Percentiles rank a stretch among this genome's conserved stretches.
These are phyloP conservation scores for Brassica hybrid DNA, from an alignment of 441 rosid genomes.

Conservation along the genomic window DNA sequence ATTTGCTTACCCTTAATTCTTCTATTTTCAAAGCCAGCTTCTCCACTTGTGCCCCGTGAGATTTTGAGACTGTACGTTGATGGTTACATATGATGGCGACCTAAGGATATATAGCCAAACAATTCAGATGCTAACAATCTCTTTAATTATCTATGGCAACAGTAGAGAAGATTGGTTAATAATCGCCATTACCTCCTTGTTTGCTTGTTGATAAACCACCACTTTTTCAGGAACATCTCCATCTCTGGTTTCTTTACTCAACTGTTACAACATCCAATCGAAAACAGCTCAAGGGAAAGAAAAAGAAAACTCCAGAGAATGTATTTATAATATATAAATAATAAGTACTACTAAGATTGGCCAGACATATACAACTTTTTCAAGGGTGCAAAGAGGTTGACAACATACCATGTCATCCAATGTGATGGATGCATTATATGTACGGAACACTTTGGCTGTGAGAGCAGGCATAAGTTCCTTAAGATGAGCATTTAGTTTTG, in stretches of 20 bases:
- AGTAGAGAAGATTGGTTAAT: conserved; percentile 25
- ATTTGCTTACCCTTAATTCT: conserved; percentile 71
- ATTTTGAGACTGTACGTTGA: conserved; percentile 91
- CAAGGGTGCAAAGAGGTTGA: conserved; percentile 24
- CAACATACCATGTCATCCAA: conserved; percentile 83
- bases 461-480: conserved; percentile 99
- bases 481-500: conserved; percentile 89
- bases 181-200: conserved; percentile 75
- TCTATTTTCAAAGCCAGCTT: conserved; percentile 83
- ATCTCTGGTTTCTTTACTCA: conserved; percentile 79
- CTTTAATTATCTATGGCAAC: conserved; percentile 4
- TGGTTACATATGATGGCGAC: conserved; percentile 99
- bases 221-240: conserved; percentile 89
- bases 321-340: background rate
- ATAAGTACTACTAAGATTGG: background rate
- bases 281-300: conserved; percentile 16
- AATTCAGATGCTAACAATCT: conserved; percentile 14
- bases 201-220: conserved; percentile 80
- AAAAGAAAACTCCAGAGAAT: background rate
- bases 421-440: conserved; percentile 96
- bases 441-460: conserved; percentile 99
- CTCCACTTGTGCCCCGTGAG: conserved; percentile 86
- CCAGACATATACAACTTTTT: background rate
- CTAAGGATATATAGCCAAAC: conserved; percentile 49
- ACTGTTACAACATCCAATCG: conserved; percentile 53